Conservation (phyloP, 495 filamentous ascomycete species). For the Penicillium psychrofluorescens region DNA sequence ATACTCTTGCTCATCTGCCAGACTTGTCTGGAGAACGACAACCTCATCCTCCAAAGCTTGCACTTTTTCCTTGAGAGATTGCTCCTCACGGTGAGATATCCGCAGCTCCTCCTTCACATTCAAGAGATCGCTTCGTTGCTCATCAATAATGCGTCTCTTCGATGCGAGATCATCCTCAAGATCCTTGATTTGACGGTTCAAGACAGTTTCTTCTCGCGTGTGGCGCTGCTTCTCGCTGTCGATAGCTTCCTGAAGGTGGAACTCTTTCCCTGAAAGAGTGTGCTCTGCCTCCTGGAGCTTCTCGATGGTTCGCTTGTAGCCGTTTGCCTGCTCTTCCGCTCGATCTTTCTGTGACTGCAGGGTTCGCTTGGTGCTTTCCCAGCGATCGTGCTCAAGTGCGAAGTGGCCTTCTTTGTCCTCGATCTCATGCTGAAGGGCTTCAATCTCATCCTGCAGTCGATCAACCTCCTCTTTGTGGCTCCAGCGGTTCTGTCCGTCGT, state of each 20-base stretch:
- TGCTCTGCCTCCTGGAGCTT: slow-evolving; percentile 61
- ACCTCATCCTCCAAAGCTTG: slow-evolving; percentile 76
- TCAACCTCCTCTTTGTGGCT: slow-evolving; percentile 61
- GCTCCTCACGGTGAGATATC: slow-evolving; percentile 55
- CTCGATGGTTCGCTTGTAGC: slow-evolving; percentile 66
- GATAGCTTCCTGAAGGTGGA: slow-evolving; percentile 55
- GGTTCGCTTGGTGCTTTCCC: slow-evolving; percentile 57
- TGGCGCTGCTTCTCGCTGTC: slow-evolving; percentile 54
- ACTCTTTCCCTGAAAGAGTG: slow-evolving; percentile 57
- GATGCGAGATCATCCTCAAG: slow-evolving; percentile 48
- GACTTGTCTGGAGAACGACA: slow-evolving; percentile 62
- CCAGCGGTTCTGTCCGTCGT: slow-evolving; percentile 43
- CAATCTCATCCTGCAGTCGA: slow-evolving; percentile 57
- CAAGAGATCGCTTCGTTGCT: slow-evolving; percentile 51
- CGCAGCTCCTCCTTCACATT: slow-evolving; percentile 60
- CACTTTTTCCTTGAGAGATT: slow-evolving; percentile 56
- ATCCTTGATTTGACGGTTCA: slow-evolving; percentile 51
- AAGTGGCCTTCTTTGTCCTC: slow-evolving; percentile 66
- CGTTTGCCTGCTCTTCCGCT: slow-evolving; percentile 59
- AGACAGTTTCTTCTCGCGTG: slow-evolving; percentile 44
- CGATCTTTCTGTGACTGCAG: slow-evolving; percentile 59
- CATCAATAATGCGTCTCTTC: slow-evolving; percentile 46
- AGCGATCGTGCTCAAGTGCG: slow-evolving; percentile 62
- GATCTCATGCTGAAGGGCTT: slow-evolving; percentile 62
- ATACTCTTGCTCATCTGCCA: slow-evolving; percentile 68